A percentile compares a stretch with the other conserved stretches of the same genome.
Conservation (phyloP, 164 flowering plant species). For the Vitis cinerea region DNA sequence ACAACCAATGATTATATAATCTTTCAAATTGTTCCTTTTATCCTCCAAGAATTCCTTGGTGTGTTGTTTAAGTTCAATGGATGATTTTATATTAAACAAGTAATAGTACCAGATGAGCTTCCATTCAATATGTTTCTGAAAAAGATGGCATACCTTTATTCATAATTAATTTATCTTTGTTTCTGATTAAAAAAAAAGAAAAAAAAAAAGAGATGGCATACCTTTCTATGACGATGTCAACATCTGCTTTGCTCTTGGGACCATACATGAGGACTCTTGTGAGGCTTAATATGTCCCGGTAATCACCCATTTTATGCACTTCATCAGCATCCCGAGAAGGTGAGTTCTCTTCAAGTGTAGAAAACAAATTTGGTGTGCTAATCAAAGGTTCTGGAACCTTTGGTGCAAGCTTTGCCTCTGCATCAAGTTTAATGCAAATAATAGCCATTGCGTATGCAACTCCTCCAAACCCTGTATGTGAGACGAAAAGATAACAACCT, state of each 20-base stretch:
- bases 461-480: slow-evolving; percentile 97
- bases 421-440: slow-evolving; percentile 63
- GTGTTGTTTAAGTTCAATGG: neutral
- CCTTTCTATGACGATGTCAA: slow-evolving; percentile 78
- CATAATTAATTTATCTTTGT: too few species aligned
- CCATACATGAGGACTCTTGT: slow-evolving; percentile 86
- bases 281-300: slow-evolving; percentile 84
- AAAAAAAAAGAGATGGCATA: slow-evolving; percentile 19
- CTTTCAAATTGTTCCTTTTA: neutral
- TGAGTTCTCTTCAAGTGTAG: slow-evolving; percentile 26
- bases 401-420: slow-evolving; percentile 36
- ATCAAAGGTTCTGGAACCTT: slow-evolving; percentile 26
- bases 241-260: slow-evolving; percentile 87
- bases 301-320: slow-evolving; percentile 69
- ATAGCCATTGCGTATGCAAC: slow-evolving; percentile 95
- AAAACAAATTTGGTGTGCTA: slow-evolving; percentile 10
- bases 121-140: too few species aligned
- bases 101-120: neutral
- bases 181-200: neutral
- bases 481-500: slow-evolving; percentile 82
- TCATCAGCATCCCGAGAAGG: slow-evolving; percentile 43
- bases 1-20: neutral
- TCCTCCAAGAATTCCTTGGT: neutral
- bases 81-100: neutral
- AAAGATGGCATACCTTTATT: too few species aligned